These are phyloP conservation scores for Lachancea quebecensis DNA, from an alignment of 805 yeast genomes.

Conservation along the genomic window DNA sequence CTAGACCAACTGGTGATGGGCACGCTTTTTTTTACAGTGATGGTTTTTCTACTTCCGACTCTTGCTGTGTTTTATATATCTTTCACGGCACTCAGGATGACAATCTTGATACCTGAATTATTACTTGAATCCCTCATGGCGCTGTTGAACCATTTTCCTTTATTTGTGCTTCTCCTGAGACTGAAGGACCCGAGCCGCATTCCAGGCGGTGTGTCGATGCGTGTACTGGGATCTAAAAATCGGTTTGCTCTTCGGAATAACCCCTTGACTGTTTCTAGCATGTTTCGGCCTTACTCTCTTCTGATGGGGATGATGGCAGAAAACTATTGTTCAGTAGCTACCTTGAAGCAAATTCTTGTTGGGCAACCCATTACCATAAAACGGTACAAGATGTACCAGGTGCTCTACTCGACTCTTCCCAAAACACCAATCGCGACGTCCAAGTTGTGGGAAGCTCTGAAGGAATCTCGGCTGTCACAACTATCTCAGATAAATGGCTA, in stretches of 20 bases:
- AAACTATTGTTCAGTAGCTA: constrained; percentile 38
- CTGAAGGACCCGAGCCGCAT: constrained; percentile 68
- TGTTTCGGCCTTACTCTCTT: constrained; percentile 43
- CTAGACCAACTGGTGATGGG: constrained; percentile 85
- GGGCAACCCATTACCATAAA: constrained; percentile 43
- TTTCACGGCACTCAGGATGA: constrained; percentile 56
- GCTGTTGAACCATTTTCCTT: constrained; percentile 73
- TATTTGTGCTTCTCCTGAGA: constrained; percentile 73
- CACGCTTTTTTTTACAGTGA: constrained; percentile 75
- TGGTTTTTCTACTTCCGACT: constrained; percentile 78
- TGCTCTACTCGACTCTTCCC: constrained; percentile 50
- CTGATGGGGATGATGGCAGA: constrained; percentile 35
- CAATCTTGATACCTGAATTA: constrained; percentile 43
- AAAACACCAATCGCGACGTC: constrained; percentile 27
- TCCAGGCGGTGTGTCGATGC: constrained; percentile 50
- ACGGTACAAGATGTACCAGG: constrained; percentile 41
- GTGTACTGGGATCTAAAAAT: constrained; percentile 10
- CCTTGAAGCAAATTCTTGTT: constrained; percentile 35
- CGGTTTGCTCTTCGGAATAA: constrained; percentile 34
- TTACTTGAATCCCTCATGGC: constrained; percentile 54
- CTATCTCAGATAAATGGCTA: neutral
- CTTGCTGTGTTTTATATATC: constrained; percentile 74
- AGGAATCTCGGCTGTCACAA: constrained; percentile 4
- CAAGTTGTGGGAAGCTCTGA: constrained; percentile 16
- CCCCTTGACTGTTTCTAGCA: constrained; percentile 38